Evolutionary conservation across 2,329 filamentous ascomycete species (phyloP), one percentile per base, ranked within the genome.

Genomic region (Phialophora expanda): DNA sequence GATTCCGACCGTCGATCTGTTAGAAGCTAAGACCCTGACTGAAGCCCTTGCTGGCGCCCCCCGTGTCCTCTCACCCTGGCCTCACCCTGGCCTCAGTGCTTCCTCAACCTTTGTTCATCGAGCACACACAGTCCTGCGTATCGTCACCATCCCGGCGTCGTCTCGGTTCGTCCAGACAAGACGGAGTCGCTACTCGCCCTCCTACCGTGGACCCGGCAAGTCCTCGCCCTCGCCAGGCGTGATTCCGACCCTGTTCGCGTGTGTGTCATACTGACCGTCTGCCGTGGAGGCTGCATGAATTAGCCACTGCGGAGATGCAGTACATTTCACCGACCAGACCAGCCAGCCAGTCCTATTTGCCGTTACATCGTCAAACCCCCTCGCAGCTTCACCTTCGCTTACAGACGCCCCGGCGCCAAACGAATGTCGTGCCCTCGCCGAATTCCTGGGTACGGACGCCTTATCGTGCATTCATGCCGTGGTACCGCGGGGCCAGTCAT

Each of bases 1-100:
- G 20, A 51, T 51, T 11, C 48, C 48, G 48, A n/a, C 48, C 48
- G 48, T 51, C 48, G 48, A 24, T 51, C 48, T 32, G 8, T 9
- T 12, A 2, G 11, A 34, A 34, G 32, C 32, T 2, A 34, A 34
- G 32, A 34, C 9, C 32, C 32, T 34, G 32, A 28, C 28, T 28
- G 28, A 28, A 30, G 9, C 30, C 8, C 30, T 30, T 30, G 30
- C 30, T 30, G 30, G 30, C 30, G 30, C 30, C 24, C 24, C 24
- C 24, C 24, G 24, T 3, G 24, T 12, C 32, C 32, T 34, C 32
- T 34, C 9, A 12, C 32, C 32, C 8, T 34, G 32, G 32, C 30
- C 32, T 34, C 9, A 12, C 32, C 32, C 8, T 34, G 32, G 32
- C 30, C 30, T 30, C 7, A 30, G 30, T 8, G 1, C 30, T 11